Evolutionary conservation across 2,329 filamentous ascomycete genomes (phyloP).

Genomic region (Calonectria fujianensis): DNA sequence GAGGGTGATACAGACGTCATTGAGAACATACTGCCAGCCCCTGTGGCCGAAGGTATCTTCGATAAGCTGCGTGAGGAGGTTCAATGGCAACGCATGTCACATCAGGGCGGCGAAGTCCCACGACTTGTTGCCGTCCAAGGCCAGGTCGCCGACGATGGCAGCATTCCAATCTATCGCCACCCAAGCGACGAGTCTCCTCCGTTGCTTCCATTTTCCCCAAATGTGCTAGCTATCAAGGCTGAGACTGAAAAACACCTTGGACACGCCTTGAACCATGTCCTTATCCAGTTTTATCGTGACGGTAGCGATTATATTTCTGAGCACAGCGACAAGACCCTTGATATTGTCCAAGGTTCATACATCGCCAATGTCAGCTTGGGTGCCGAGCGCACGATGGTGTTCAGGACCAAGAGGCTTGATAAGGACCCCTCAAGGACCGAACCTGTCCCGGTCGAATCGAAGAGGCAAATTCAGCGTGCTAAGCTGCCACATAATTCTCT

Average conservation of each 20-base stretch:
- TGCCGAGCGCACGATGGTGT: slow-evolving; percentile 90
- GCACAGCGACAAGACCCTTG: slow-evolving; percentile 96
- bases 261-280: slow-evolving; percentile 90
- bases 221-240: slow-evolving; percentile 80
- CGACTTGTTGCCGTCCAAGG: slow-evolving; percentile 94
- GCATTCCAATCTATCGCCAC: slow-evolving; percentile 93
- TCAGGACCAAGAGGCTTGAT: slow-evolving; percentile 84
- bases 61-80: slow-evolving; percentile 83
- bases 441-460: slow-evolving; percentile 38
- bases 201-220: slow-evolving; percentile 83
- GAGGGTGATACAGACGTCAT: slow-evolving; percentile 88
- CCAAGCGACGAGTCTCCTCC: slow-evolving; percentile 92
- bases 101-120: slow-evolving; percentile 93
- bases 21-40: slow-evolving; percentile 78
- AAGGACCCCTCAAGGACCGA: slow-evolving; percentile 60
- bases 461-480: slow-evolving; percentile 79
- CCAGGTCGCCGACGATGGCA: slow-evolving; percentile 79
- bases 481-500: slow-evolving; percentile 91
- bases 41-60: slow-evolving; percentile 78
- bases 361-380: slow-evolving; percentile 98
- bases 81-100: slow-evolving; percentile 92
- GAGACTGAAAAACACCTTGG: slow-evolving; percentile 83
- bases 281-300: slow-evolving; percentile 95
- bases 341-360: slow-evolving; percentile 86
- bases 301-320: slow-evolving; percentile 95